Base-by-base conservation (phyloP, 768 basidiomycete species). In the Mycena olivaceomarginata region DNA sequence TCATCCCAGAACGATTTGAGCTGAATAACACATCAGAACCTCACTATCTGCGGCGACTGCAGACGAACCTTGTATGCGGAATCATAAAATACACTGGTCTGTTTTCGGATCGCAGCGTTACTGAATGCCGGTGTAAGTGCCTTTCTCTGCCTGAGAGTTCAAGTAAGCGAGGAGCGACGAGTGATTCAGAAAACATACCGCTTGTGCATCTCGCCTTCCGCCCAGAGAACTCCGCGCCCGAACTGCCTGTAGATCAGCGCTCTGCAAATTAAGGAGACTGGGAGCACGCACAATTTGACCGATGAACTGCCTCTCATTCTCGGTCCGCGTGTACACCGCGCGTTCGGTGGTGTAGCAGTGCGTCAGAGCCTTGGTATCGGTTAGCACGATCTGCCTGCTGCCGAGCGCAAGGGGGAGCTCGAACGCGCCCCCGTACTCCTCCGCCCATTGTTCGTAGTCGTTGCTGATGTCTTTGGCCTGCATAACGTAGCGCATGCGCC, bases 101-200 rank as follows among this genome's bases (percentile, higher is more conserved):
- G 69, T 45, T 82, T 80, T 1, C 87, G 85, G 70, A 89, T 85
- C 0, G 88, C 87, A 10, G 85, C 79, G 51, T 85, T 88, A 75
- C 85, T 87, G 80, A 89, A 89, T 2, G 85, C 88, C 5, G 88
- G 87, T 0, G 87, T 83, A 45, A 89, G 75, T 0, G 85, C 81
- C 69, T 86, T 88, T 22, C 88, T 80, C 62, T 86, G 87, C 66
- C 88, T 83, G 31, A 20, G 16, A 46, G 18, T 22, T 22, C 31
- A 20, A 37, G 41, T n/a, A 41, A 25, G 20, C 39, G 48, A 16
- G 46, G 12, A 51, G 39, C 20, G 8, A 22, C 31, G 6, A 12
- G 18, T 25, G 1, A 11, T 6, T 39, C 4, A 43, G n/a, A 2
- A 56, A 9, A 46, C 53, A 7, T 56, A 82, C 82, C 81, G 60